phyloP scores from a whole-genome alignment of 225 moss, liverwort and hornwort species.

The Sphagnum contortum region DNA sequence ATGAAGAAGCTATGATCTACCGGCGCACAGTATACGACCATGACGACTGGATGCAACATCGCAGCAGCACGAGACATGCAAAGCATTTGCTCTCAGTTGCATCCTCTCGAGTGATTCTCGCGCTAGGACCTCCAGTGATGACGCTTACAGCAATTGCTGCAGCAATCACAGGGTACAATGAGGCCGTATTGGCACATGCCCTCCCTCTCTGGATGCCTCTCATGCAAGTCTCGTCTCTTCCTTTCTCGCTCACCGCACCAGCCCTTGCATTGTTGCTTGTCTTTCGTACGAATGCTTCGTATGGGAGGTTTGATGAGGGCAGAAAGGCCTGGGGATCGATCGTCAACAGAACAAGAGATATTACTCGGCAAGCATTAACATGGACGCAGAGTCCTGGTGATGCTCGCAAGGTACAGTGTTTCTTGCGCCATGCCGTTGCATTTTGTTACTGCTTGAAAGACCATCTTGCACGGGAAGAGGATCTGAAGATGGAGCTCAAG shows the following conservation, averaged over 20 bases:
- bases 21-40: constrained; percentile 64
- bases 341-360: constrained; percentile 42
- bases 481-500: constrained; percentile 16
- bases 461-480: constrained; percentile 28
- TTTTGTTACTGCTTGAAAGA: constrained; percentile 47
- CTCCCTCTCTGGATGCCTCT: constrained; percentile 52
- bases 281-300: constrained; percentile 68
- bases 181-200: constrained; percentile 18
- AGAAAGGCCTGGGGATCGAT: constrained; percentile 59
- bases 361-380: constrained; percentile 51
- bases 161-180: constrained; percentile 45
- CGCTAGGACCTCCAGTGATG: constrained; percentile 44
- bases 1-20: constrained; percentile 40
- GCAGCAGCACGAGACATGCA: constrained; percentile 58
- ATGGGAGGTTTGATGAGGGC: constrained; percentile 66
- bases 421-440: constrained; percentile 35
- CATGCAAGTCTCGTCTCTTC: constrained; percentile 46
- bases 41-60: constrained; percentile 63
- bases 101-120: constrained; percentile 47
- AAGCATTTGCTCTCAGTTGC: constrained; percentile 45
- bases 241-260: constrained; percentile 57
- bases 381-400: constrained; percentile 47
- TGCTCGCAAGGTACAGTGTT: constrained; percentile 23
- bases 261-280: constrained; percentile 58
- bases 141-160: constrained; percentile 38